A percentile compares a stretch with the other conserved stretches of the same genome.
These are phyloP conservation scores for Leishmania aethiopica DNA, from an alignment of 208 protist species.

Conservation along the genomic window DNA sequence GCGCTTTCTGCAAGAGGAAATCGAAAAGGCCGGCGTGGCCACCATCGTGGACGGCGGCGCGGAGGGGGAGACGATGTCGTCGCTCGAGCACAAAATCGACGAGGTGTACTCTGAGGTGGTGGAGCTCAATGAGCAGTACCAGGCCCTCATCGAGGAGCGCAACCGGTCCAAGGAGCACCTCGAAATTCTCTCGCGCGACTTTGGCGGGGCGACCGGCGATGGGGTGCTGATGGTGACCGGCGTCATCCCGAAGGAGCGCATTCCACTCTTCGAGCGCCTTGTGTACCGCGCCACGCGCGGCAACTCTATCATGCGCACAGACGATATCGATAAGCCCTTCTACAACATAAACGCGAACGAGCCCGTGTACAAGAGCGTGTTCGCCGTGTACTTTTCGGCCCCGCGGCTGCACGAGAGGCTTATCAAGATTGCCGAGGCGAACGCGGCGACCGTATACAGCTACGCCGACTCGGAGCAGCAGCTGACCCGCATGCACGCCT, in stretches of 20 bases:
- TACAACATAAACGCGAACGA: slow-evolving; percentile 85
- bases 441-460: slow-evolving; percentile 94
- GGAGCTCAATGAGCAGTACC: slow-evolving; percentile 91
- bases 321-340: slow-evolving; percentile 91
- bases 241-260: slow-evolving; percentile 90
- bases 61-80: slow-evolving; percentile 80
- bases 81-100: slow-evolving; percentile 92
- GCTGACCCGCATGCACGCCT: slow-evolving; percentile 66
- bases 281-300: slow-evolving; percentile 96
- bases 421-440: slow-evolving; percentile 96
- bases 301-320: slow-evolving; percentile 95
- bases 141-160: slow-evolving; percentile 80
- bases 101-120: slow-evolving; percentile 90
- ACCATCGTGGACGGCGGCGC: slow-evolving; percentile 41
- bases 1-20: slow-evolving; percentile 93
- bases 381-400: slow-evolving; percentile 98
- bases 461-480: slow-evolving; percentile 92
- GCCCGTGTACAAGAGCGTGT: slow-evolving; percentile 93
- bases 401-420: slow-evolving; percentile 89
- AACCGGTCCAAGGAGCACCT: slow-evolving; percentile 84
- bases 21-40: slow-evolving; percentile 76
- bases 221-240: slow-evolving; percentile 94
- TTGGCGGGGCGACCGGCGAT: slow-evolving; percentile 55
- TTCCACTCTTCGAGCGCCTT: slow-evolving; percentile 93
- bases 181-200: slow-evolving; percentile 76